These are phyloP conservation scores for Citrus glauca DNA, from an alignment of 345 rosid genomes.

Conservation along the genomic window DNA sequence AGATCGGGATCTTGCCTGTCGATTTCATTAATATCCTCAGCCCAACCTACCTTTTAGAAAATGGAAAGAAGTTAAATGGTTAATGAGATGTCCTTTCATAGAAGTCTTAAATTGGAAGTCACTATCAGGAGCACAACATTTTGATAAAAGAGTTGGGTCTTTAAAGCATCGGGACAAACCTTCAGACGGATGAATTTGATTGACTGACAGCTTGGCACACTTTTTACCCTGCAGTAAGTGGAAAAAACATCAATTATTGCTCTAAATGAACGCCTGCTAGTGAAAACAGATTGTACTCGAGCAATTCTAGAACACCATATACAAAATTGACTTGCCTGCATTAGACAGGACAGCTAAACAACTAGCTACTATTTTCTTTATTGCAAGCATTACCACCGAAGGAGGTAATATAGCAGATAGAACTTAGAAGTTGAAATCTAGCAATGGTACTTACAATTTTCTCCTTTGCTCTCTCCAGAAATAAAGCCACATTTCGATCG, in stretches of 20 bases:
- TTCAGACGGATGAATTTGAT: constrained; percentile 9
- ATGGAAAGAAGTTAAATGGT: background rate
- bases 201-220: background rate
- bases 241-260: background rate
- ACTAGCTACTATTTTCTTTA: background rate
- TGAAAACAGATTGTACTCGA: background rate
- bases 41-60: constrained; percentile 9
- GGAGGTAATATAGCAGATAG: background rate
- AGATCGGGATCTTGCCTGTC: constrained; percentile 28
- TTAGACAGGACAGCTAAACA: background rate
- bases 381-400: background rate
- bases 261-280: background rate
- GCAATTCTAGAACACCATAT: background rate
- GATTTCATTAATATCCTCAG: background rate
- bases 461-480: constrained; percentile 18
- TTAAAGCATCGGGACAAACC: constrained; percentile 18
- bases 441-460: constrained; percentile 3
- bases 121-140: background rate
- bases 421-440: background rate
- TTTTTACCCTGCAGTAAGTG: constrained; percentile 21
- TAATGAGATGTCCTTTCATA: background rate
- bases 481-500: constrained; percentile 18
- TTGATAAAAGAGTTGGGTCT: background rate
- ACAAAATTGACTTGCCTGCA: constrained; percentile 12
- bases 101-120: background rate